Base-by-base conservation (phyloP, 1,284 basidiomycete species). In the Hortiboletus rubellus region DNA sequence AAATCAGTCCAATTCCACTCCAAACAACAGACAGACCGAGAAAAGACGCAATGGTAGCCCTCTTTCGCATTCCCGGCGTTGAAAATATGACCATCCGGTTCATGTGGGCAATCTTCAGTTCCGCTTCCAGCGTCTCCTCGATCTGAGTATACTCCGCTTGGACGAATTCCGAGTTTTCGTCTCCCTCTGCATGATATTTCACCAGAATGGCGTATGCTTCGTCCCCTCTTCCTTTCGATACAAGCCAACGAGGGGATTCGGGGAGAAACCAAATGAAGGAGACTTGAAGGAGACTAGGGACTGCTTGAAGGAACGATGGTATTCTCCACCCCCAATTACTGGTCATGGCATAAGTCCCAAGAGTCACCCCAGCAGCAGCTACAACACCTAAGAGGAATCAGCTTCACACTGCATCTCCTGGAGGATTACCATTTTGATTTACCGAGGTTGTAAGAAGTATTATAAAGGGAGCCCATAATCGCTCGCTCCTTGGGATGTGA, bases 161-260 rank as follows among this genome's bases (percentile, higher is more conserved):
- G 15, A 18, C 46, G 7, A 48, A 48, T 7, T 37, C 36, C 24
- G 46, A 48, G n/a, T n/a, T 17, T 30, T 49, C n/a, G 5, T 49
- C 37, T 3, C 47, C 47, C 10, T 49, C 47, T 8, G 47, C 37
- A 49, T 49, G 47, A 31, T 30, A 49, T 27, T 18, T 49, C 10
- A 40, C 47, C 18, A 49, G 47, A 49, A 49, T 31, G 17, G 15
- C 17, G 24, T 49, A 49, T 5, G 49, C 49, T 33, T 42, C 49
- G 6, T 50, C 5, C 10, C 18, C 10, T 38, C 40, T 42, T 34
- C 40, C 49, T 9, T 17, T 50, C 14, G 49, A 42, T 12, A 50
- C 7, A 7, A 50, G 74, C 81, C 81, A 86, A 57, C 85, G 78
- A 41, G 84, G 84, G 0, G 80, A 82, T 63, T 86, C 82, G 17